These are phyloP conservation scores for Nicotiana otophora DNA, from an alignment of 257 asterid species.

Conservation along the genomic window DNA sequence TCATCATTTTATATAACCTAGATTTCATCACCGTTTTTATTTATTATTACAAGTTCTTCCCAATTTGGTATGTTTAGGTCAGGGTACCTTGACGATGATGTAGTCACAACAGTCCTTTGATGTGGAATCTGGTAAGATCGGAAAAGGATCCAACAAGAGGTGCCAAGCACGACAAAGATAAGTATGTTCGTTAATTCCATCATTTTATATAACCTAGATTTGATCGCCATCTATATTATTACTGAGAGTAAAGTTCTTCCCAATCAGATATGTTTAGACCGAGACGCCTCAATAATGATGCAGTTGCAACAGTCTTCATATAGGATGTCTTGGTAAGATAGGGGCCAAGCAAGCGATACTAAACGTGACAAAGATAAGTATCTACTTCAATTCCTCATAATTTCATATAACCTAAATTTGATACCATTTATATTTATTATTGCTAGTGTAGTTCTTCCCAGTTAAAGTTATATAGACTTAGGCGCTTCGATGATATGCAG, in stretches of 20 bases:
- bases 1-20: neutral
- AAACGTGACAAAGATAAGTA: neutral
- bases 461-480: neutral
- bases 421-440: neutral
- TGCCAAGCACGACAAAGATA: neutral
- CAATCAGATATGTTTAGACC: no score
- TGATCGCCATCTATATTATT: neutral
- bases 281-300: no score
- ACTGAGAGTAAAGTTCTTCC: no score
- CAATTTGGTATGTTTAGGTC: neutral
- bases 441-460: neutral
- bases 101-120: neutral
- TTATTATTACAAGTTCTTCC: neutral
- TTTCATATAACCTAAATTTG: neutral
- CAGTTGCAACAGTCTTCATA: no score
- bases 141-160: neutral
- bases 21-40: neutral
- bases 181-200: neutral
- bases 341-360: neutral
- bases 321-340: no score
- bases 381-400: neutral
- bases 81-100: neutral
- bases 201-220: neutral
- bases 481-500: neutral
- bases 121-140: neutral